phyloP scores from a whole-genome alignment of 306 rosid species.

The Glycine latifolia region DNA sequence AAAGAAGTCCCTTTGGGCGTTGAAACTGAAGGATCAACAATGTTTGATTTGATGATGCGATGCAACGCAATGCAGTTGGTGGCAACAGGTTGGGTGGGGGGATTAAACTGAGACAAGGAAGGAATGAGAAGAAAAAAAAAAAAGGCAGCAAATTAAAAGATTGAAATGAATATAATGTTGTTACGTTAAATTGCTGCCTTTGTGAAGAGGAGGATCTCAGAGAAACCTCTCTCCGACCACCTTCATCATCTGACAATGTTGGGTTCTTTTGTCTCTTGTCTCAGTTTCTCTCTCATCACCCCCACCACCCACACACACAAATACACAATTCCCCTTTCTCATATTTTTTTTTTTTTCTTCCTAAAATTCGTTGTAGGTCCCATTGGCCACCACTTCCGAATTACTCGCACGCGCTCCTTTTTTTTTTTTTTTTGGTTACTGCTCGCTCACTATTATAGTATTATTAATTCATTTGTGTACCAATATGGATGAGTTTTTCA shows the following conservation, averaged over 20 bases:
- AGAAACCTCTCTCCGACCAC: slow-evolving; percentile 79
- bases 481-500: no score
- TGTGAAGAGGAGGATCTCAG: slow-evolving; percentile 75
- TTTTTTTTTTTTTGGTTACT: background rate
- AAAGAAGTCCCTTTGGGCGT: slow-evolving; percentile 41
- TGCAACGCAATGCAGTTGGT: slow-evolving; percentile 12
- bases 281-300: slow-evolving; percentile 57
- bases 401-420: slow-evolving; percentile 39
- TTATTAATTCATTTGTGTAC: background rate
- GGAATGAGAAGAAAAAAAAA: slow-evolving; percentile 24
- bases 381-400: slow-evolving; percentile 27
- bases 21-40: slow-evolving; percentile 42
- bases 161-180: slow-evolving; percentile 40
- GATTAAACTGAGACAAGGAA: slow-evolving; percentile 55
- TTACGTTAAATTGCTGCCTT: slow-evolving; percentile 62
- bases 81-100: slow-evolving; percentile 7
- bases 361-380: slow-evolving; percentile 40
- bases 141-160: slow-evolving; percentile 67
- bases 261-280: slow-evolving; percentile 16
- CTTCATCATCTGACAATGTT: slow-evolving; percentile 42
- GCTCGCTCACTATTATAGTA: background rate
- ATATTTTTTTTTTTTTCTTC: background rate
- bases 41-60: slow-evolving; percentile 13
- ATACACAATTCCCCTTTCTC: slow-evolving; percentile 37
- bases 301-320: slow-evolving; percentile 58